phyloP scores from a whole-genome alignment of 257 asterid species.

The Forsythia viridissima region DNA sequence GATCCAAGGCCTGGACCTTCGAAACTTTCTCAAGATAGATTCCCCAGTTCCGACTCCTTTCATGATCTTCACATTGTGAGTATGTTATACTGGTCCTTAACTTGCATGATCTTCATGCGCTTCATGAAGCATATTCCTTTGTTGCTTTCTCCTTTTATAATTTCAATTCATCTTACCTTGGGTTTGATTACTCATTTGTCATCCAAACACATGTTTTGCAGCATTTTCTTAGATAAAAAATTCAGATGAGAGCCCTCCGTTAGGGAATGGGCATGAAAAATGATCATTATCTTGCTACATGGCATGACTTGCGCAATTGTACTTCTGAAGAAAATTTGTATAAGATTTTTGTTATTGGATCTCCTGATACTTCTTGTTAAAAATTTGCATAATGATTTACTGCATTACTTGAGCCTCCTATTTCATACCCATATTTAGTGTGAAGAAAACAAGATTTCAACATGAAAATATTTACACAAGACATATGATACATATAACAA shows the following conservation, averaged over 20 bases:
- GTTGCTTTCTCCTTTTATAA: no score
- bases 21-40: constrained; percentile 53
- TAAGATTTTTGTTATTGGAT: neutral
- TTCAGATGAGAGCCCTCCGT: neutral
- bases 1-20: constrained; percentile 97
- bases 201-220: no score
- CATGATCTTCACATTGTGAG: constrained; percentile 96
- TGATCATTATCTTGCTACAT: neutral
- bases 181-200: no score
- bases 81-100: constrained; percentile 26
- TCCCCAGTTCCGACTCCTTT: constrained; percentile 62
- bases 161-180: no score
- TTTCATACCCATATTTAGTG: no score
- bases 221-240: no score
- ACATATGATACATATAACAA: no score
- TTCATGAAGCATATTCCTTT: no score
- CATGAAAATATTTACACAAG: no score
- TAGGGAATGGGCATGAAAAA: neutral
- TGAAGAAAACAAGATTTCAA: no score
- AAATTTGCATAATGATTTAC: no score
- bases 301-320: neutral
- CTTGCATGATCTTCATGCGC: neutral
- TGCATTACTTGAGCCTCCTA: no score
- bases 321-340: neutral
- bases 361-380: neutral